Evolutionary conservation across 352 stramenopile genomes (phyloP).

Genomic region (Globisporangium paddicum): DNA sequence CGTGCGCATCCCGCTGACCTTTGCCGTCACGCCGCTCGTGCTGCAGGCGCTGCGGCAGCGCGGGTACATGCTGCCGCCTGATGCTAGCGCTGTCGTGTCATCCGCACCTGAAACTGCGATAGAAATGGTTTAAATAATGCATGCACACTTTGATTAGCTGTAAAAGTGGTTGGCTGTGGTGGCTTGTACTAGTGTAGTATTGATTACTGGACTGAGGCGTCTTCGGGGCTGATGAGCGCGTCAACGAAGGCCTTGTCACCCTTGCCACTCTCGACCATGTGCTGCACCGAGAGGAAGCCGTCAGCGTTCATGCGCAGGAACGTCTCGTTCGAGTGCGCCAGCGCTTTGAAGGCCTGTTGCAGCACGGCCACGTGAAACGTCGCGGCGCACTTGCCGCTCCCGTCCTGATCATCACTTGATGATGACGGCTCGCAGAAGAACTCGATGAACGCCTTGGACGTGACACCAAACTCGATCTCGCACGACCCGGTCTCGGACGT

Average conservation of each 20-base stretch:
- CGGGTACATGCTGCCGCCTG: slow-evolving; percentile 61
- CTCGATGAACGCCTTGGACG: slow-evolving; percentile 79
- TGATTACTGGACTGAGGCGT: slow-evolving; percentile 36
- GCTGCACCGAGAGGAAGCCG: slow-evolving; percentile 78
- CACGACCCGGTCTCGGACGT: slow-evolving; percentile 71
- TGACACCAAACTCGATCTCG: slow-evolving; percentile 72
- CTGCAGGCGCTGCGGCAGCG: slow-evolving; percentile 53
- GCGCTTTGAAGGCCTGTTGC: slow-evolving; percentile 77
- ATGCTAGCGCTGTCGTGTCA: neutral
- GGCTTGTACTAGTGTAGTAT: neutral
- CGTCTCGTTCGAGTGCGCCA: slow-evolving; percentile 71
- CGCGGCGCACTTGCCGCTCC: slow-evolving; percentile 24
- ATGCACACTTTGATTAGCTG: neutral
- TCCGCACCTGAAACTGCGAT: neutral
- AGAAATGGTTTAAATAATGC: neutral
- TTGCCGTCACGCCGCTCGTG: slow-evolving; percentile 72
- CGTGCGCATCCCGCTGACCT: slow-evolving; percentile 76
- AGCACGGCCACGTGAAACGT: slow-evolving; percentile 81
- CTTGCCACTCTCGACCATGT: slow-evolving; percentile 68
- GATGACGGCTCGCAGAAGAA: slow-evolving; percentile 44
- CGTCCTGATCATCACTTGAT: slow-evolving; percentile 14
- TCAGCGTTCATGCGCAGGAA: slow-evolving; percentile 80
- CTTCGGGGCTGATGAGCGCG: slow-evolving; percentile 74
- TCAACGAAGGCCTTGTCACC: slow-evolving; percentile 81
- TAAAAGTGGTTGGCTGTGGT: slow-evolving; percentile 8